Conservation (phyloP, 768 basidiomycete genomes). For the Amanita phalloides region DNA sequence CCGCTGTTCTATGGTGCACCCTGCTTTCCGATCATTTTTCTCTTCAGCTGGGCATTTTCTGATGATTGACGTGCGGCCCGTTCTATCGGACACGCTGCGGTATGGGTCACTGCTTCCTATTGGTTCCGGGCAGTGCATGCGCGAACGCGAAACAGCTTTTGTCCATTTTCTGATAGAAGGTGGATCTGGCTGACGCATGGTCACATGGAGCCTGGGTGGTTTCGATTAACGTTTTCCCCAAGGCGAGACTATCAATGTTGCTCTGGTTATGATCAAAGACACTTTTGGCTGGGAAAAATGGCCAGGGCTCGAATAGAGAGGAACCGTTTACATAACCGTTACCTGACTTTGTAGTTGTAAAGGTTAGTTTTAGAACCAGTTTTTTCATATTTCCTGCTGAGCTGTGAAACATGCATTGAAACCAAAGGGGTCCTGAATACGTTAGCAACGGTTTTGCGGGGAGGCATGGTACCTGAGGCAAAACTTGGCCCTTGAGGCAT, state of each 20-base stretch:
- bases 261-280: conserved; percentile 5
- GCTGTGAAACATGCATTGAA: too few species aligned
- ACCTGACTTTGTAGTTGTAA: too few species aligned
- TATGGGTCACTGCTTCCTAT: conserved; percentile 1
- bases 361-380: too few species aligned
- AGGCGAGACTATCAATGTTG: conserved; percentile 7
- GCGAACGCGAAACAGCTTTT: conserved; percentile 4
- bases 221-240: conserved; percentile 6
- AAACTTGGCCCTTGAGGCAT: too few species aligned
- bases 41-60: conserved; percentile 11
- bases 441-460: too few species aligned
- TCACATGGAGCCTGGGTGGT: conserved; percentile 8
- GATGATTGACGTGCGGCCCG: conserved; percentile 8
- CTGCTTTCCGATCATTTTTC: conserved; percentile 12
- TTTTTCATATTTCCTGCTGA: too few species aligned
- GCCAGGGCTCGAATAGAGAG: neutral
- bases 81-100: conserved; percentile 1
- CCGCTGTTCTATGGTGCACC: conserved; percentile 13
- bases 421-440: too few species aligned
- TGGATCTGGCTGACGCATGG: conserved; percentile 1
- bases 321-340: too few species aligned
- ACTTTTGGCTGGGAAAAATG: conserved; percentile 6
- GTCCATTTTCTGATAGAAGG: neutral
- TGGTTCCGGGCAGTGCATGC: neutral
- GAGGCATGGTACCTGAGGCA: too few species aligned